phyloP scores from a whole-genome alignment of 768 basidiomycete species.

The Amanita muscaria region DNA sequence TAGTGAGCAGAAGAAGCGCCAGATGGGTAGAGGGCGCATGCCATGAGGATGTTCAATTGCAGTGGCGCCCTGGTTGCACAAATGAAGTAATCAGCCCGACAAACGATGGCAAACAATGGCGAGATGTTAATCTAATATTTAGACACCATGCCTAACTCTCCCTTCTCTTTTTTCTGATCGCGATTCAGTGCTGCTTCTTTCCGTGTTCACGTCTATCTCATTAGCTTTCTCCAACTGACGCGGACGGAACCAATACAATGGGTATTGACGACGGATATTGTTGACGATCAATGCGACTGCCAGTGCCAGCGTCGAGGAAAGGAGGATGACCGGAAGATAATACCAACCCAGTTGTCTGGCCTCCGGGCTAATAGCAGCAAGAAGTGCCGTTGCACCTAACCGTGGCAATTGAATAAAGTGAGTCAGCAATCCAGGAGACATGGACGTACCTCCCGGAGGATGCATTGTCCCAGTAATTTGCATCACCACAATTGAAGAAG shows the following conservation, averaged over 20 bases:
- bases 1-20: background rate
- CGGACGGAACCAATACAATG: constrained; percentile 39
- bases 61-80: no score
- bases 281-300: constrained; percentile 37
- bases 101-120: no score
- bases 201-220: no score
- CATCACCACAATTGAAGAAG: constrained; percentile 37
- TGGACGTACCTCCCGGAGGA: constrained; percentile 44
- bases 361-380: constrained; percentile 36
- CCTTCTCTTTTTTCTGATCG: no score
- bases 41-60: no score
- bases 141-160: no score
- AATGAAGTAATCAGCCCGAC: no score
- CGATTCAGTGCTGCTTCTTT: no score
- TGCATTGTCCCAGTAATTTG: constrained; percentile 44
- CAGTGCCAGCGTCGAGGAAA: constrained; percentile 36
- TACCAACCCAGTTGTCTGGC: constrained; percentile 44
- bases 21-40: background rate
- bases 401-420: background rate
- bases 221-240: no score
- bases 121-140: no score
- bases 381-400: constrained; percentile 42
- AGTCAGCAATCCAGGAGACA: background rate
- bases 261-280: constrained; percentile 44
- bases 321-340: constrained; percentile 42